A percentile compares a stretch with the other conserved stretches of the same genome.
These are phyloP conservation scores for Pelargonium citronellum DNA, from an alignment of 441 rosid species.

Conservation along the genomic window DNA sequence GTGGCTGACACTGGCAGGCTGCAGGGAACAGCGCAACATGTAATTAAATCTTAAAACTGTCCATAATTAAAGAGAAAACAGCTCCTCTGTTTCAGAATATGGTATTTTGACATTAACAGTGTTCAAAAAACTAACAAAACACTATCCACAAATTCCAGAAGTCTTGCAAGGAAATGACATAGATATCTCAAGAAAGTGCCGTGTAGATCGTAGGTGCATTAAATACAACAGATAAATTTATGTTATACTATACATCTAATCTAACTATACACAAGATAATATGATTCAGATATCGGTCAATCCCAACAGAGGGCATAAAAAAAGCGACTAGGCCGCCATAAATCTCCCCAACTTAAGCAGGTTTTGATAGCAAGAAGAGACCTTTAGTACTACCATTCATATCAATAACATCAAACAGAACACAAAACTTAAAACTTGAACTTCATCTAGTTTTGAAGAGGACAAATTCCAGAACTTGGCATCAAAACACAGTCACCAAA, in stretches of 20 bases:
- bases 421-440: no score
- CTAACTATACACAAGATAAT: no score
- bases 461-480: neutral
- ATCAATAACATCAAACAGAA: no score
- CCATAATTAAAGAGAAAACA: neutral
- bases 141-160: neutral
- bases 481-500: neutral
- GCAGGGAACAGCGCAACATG: neutral
- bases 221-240: neutral
- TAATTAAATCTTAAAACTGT: neutral
- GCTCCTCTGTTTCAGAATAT: no score
- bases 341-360: no score
- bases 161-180: neutral
- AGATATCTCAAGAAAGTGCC: neutral
- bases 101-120: neutral
- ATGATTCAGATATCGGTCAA: no score
- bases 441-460: no score
- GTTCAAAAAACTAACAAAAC: neutral
- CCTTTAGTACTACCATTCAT: no score
- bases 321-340: no score
- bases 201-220: neutral
- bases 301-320: no score
- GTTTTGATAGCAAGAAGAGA: no score
- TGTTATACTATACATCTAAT: neutral
- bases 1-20: constrained; percentile 3